phyloP scores from a whole-genome alignment of 768 basidiomycete genomes.

The Lentinula guzmanii region DNA sequence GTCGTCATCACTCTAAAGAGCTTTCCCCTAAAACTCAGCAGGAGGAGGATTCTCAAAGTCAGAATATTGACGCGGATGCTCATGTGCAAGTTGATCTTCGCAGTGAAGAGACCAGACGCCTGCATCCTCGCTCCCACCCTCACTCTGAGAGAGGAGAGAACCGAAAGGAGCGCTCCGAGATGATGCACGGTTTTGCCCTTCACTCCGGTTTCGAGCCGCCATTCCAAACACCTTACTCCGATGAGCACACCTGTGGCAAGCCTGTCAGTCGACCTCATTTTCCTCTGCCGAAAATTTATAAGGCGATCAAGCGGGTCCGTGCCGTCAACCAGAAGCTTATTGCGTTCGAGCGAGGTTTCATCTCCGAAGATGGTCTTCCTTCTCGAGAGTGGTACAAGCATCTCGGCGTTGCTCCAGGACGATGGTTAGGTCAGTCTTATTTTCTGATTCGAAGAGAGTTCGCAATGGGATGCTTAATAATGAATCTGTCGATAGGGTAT shows the following conservation, averaged over 20 bases:
- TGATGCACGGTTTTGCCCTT: neutral
- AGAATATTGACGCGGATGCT: neutral
- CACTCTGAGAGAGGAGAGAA: neutral
- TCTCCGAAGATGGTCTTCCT: slow-evolving; percentile 70
- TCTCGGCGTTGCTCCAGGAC: slow-evolving; percentile 81
- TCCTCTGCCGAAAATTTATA: slow-evolving; percentile 39
- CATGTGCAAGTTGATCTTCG: neutral
- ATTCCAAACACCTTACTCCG: neutral
- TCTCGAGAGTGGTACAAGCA: slow-evolving; percentile 85
- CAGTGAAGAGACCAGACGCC: neutral
- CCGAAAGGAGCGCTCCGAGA: neutral
- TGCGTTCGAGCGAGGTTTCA: slow-evolving; percentile 75
- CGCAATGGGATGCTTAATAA: neutral
- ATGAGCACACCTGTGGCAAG: neutral
- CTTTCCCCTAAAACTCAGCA: too few relatives aligned
- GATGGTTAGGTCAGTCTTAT: slow-evolving; percentile 60
- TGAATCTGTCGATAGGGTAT: slow-evolving; percentile 42
- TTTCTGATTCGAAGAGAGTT: neutral
- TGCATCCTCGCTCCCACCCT: neutral
- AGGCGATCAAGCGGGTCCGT: slow-evolving; percentile 52
- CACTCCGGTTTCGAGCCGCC: slow-evolving; percentile 7
- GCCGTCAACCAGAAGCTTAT: slow-evolving; percentile 59
- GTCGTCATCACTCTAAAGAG: slow-evolving; percentile 8
- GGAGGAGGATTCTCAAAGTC: neutral
- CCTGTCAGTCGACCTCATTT: slow-evolving; percentile 13